Percentiles rank a stretch among this genome's conserved stretches.
These are phyloP conservation scores for Exophiala sp. DNA, from an alignment of 2,329 filamentous ascomycete species.

Conservation along the genomic window DNA sequence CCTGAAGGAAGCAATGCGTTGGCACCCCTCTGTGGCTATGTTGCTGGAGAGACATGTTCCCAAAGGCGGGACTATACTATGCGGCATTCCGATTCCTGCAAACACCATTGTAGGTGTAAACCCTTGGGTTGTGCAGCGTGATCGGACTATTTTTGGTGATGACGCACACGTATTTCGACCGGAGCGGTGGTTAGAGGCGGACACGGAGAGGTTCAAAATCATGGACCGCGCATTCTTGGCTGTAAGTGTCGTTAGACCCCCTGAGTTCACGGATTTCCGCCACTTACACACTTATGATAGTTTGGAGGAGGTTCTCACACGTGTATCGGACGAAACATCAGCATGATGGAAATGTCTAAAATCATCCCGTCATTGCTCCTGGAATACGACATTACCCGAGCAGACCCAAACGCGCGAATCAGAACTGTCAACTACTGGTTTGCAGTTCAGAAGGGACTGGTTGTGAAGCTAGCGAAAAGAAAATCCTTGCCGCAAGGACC, in stretches of 20 bases:
- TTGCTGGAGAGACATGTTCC: slow-evolving; percentile 27
- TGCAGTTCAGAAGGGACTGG: background rate
- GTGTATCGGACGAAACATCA: slow-evolving; percentile 26
- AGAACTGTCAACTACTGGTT: background rate
- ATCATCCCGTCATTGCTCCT: slow-evolving; percentile 22
- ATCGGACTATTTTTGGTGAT: slow-evolving; percentile 18
- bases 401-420: background rate
- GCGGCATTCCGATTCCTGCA: slow-evolving; percentile 5
- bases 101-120: slow-evolving; percentile 13
- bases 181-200: slow-evolving; percentile 13
- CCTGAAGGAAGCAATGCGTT: slow-evolving; percentile 13
- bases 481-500: too few species aligned
- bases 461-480: background rate
- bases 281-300: slow-evolving; percentile 40
- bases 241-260: slow-evolving; percentile 16
- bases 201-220: slow-evolving; percentile 25
- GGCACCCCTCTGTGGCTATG: slow-evolving; percentile 24
- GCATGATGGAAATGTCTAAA: slow-evolving; percentile 29
- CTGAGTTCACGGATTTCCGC: too few species aligned
- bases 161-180: slow-evolving; percentile 17
- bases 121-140: slow-evolving; percentile 29
- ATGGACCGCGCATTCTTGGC: slow-evolving; percentile 29
- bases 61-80: slow-evolving; percentile 9
- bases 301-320: slow-evolving; percentile 53
- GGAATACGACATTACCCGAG: slow-evolving; percentile 18